Evolutionary conservation across 106 monocot species (phyloP).

Genomic region (Allium fistulosum): DNA sequence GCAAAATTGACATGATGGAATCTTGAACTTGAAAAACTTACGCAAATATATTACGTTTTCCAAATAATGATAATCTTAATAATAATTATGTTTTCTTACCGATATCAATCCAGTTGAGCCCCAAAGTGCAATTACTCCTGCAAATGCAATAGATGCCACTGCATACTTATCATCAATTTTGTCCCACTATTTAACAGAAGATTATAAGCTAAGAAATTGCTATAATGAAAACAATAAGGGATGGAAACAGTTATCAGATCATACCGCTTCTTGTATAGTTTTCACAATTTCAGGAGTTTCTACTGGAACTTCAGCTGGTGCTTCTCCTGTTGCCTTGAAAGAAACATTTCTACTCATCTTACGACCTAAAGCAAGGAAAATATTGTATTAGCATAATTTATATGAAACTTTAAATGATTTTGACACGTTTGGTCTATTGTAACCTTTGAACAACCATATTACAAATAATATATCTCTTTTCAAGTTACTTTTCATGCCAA

Average conservation of each 20-base stretch:
- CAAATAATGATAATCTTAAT: neutral
- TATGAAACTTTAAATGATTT: no score
- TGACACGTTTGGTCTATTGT: no score
- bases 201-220: constrained; percentile 2
- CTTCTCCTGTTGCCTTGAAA: constrained; percentile 45
- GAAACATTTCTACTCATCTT: constrained; percentile 30
- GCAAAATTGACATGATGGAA: neutral
- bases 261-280: constrained; percentile 46
- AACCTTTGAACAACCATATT: no score
- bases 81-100: constrained; percentile 21
- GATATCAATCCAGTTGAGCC: constrained; percentile 62
- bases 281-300: constrained; percentile 36
- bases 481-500: no score
- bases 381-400: neutral
- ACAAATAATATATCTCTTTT: no score
- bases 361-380: neutral
- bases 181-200: constrained; percentile 65
- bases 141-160: constrained; percentile 43
- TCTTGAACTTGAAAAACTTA: neutral
- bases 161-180: constrained; percentile 83
- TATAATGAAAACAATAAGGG: neutral
- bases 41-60: neutral
- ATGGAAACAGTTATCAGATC: neutral
- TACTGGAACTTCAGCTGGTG: constrained; percentile 22
- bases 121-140: constrained; percentile 54